Evolutionary conservation across 345 rosid genomes (phyloP).

Genomic region (Trapa incisa): DNA sequence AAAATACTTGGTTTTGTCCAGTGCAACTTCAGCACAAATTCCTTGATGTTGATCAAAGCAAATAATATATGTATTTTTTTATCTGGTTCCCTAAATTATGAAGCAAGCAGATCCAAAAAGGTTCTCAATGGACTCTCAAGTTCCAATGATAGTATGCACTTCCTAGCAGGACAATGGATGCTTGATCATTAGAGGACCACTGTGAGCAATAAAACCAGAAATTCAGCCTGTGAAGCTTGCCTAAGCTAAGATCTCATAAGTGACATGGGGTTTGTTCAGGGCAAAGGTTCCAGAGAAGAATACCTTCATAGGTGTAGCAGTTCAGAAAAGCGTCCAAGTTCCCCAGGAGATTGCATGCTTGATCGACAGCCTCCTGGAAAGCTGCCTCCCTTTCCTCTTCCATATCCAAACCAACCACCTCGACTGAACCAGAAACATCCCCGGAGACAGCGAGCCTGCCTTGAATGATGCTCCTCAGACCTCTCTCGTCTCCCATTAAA

Average conservation of each 20-base stretch:
- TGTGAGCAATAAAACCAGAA: not conserved
- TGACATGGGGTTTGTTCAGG: not conserved
- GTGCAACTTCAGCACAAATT: slow-evolving; percentile 4
- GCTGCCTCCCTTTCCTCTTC: slow-evolving; percentile 53
- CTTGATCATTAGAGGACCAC: not conserved
- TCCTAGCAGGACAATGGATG: not conserved
- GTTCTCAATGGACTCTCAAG: not conserved
- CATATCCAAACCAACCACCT: slow-evolving; percentile 59
- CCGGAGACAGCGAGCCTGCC: slow-evolving; percentile 32
- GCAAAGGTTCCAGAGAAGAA: not conserved
- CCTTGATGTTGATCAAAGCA: not conserved
- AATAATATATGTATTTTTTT: not conserved
- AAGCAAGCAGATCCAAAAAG: not conserved
- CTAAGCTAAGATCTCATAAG: not conserved
- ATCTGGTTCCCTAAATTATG: not conserved
- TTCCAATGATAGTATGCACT: not conserved
- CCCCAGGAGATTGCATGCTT: slow-evolving; percentile 46
- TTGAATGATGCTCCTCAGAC: slow-evolving; percentile 21
- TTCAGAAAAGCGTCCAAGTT: slow-evolving; percentile 65
- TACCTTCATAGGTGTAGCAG: slow-evolving; percentile 68
- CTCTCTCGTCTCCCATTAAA: slow-evolving; percentile 58
- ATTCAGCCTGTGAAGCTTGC: not conserved
- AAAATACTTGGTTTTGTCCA: not conserved
- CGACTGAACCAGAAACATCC: slow-evolving; percentile 24
- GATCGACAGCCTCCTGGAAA: slow-evolving; percentile 62